Conservation (phyloP, 202 grass and related monocot genomes). For the Elaeis oleifera region DNA sequence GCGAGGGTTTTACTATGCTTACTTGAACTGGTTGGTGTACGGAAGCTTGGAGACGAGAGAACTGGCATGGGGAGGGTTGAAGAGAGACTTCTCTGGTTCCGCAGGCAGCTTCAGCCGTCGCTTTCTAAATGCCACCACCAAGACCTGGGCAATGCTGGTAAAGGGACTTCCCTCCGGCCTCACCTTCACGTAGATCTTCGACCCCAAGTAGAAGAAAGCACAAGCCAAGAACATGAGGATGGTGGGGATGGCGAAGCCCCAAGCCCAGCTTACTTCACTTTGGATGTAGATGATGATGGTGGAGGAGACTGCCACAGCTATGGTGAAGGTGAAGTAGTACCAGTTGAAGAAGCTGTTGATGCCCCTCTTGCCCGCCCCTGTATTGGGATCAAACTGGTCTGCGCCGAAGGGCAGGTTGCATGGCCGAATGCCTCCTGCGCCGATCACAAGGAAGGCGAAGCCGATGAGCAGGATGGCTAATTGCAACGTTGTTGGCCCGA, state of each 20-base stretch:
- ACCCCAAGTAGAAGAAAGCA: constrained; percentile 51
- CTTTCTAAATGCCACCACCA: constrained; percentile 41
- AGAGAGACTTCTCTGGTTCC: constrained; percentile 26
- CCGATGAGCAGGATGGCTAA: no score
- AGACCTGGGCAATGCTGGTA: constrained; percentile 29
- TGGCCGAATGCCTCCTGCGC: constrained; percentile 21
- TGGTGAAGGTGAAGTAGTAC: constrained; percentile 77
- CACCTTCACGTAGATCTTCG: constrained; percentile 43
- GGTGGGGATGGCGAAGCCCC: constrained; percentile 52
- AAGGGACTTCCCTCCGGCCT: constrained; percentile 53
- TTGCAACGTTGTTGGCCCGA: no score
- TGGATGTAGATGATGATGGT: constrained; percentile 71
- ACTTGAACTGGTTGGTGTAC: constrained; percentile 62
- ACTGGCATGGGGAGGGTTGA: constrained; percentile 35
- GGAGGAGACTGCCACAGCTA: constrained; percentile 47
- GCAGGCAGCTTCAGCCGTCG: background rate
- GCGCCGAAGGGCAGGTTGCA: constrained; percentile 29
- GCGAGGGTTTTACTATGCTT: background rate
- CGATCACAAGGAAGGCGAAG: constrained; percentile 5
- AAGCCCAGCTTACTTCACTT: constrained; percentile 56
- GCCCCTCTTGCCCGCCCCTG: constrained; percentile 1
- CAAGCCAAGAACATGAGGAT: constrained; percentile 47
- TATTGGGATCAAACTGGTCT: constrained; percentile 24
- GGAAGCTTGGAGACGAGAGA: constrained; percentile 39
- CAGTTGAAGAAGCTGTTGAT: constrained; percentile 34